Evolutionary conservation across 1,139 yeast species (phyloP).

Genomic region (Geotrichum macrosporum): DNA sequence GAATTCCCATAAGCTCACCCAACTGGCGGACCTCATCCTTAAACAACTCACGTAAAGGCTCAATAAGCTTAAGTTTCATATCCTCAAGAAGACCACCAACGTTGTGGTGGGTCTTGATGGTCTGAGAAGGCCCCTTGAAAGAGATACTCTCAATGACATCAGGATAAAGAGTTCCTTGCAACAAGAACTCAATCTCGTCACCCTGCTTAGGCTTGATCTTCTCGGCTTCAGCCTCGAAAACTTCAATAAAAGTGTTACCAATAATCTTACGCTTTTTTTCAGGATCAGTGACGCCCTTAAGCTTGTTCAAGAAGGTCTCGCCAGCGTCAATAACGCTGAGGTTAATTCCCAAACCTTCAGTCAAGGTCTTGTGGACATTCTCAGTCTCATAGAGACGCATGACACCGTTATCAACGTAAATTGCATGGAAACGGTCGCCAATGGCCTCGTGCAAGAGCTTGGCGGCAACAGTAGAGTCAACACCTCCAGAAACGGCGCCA

Average conservation of each 20-base stretch:
- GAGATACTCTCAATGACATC: conserved; percentile 98
- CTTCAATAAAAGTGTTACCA: conserved; percentile 96
- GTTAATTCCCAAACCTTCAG: conserved; percentile 91
- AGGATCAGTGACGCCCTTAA: conserved; percentile 95
- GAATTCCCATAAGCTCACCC: conserved; percentile 92
- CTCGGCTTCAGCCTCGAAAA: conserved; percentile 93
- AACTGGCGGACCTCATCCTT: conserved; percentile 97
- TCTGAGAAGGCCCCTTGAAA: conserved; percentile 98
- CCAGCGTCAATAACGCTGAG: conserved; percentile 92
- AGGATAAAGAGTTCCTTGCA: conserved; percentile 97
- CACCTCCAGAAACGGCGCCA: conserved; percentile 99
- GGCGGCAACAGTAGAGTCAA: conserved; percentile 98
- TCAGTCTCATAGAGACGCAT: conserved; percentile 92
- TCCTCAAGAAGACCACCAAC: conserved; percentile 97
- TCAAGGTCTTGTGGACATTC: conserved; percentile 79
- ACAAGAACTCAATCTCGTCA: conserved; percentile 82
- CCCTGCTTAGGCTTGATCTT: conserved; percentile 76
- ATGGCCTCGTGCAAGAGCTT: conserved; percentile 97
- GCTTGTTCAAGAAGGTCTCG: conserved; percentile 77
- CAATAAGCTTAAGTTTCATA: conserved; percentile 97
- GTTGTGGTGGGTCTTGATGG: conserved; percentile 98
- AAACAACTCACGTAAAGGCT: conserved; percentile 96
- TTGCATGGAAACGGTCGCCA: conserved; percentile 98
- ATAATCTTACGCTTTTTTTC: conserved; percentile 98
- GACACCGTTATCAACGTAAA: conserved; percentile 95